These are phyloP conservation scores for Forsythia suspensa DNA, from an alignment of 257 asterid species.

Conservation along the genomic window DNA sequence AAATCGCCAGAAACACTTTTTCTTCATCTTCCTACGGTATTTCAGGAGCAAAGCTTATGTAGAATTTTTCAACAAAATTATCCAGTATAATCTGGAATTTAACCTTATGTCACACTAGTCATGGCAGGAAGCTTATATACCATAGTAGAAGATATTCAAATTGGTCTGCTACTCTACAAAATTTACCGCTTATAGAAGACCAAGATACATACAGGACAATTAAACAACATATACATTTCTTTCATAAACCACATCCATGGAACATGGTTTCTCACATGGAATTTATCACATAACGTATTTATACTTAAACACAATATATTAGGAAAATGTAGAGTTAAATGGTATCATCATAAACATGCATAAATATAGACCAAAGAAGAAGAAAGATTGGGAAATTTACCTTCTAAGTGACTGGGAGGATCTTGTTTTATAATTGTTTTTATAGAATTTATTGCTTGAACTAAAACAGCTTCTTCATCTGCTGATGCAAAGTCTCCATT, in stretches of 20 bases:
- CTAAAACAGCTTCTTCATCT: conserved; percentile 72
- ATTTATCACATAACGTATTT: neutral
- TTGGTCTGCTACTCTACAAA: neutral
- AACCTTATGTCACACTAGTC: neutral
- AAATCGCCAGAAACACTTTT: neutral
- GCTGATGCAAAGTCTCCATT: conserved; percentile 42
- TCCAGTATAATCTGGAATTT: neutral
- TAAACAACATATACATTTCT: neutral
- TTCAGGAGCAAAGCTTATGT: neutral
- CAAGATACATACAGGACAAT: neutral
- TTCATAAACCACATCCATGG: neutral
- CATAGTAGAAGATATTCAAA: neutral
- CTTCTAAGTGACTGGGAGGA: conserved; percentile 76
- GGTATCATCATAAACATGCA: conserved; percentile 7
- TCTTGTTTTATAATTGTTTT: conserved; percentile 74
- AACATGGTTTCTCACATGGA: neutral
- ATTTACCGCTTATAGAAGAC: neutral
- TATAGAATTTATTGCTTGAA: conserved; percentile 85
- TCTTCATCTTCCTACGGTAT: neutral
- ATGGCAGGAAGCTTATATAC: too few relatives aligned
- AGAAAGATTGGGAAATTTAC: conserved; percentile 39
- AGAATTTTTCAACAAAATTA: neutral
- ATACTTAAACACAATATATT: neutral
- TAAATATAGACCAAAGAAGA: conserved; percentile 13
- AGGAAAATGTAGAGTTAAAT: neutral